Conservation (phyloP, 225 moss, liverwort and hornwort species). For the Neckera pumila region DNA sequence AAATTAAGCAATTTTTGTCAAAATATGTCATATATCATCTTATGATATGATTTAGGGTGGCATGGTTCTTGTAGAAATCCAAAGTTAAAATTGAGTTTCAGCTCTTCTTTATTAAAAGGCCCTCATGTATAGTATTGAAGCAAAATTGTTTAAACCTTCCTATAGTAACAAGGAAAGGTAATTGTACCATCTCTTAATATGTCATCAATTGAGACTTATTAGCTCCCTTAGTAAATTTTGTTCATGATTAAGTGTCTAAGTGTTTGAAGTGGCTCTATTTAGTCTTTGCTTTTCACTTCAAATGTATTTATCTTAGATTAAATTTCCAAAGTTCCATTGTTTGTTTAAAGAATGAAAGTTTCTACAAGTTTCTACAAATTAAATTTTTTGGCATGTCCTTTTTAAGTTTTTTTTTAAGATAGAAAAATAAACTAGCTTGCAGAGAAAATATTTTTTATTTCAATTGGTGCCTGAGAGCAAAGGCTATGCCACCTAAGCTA, state of each 20-base stretch:
- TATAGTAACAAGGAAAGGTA: background rate
- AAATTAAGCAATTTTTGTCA: background rate
- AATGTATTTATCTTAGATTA: background rate
- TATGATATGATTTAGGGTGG: background rate
- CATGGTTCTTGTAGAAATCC: background rate
- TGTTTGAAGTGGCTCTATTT: background rate
- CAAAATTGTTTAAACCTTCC: background rate
- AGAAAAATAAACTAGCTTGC: background rate
- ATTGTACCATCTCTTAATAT: background rate
- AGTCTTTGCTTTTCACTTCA: background rate
- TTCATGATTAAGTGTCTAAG: background rate
- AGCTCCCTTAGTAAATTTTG: background rate
- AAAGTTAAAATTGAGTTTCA: background rate
- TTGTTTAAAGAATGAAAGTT: rapidly evolving
- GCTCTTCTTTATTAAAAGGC: too few relatives aligned
- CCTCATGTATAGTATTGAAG: background rate
- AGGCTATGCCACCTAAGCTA: background rate
- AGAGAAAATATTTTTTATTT: background rate
- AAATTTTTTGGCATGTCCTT: background rate
- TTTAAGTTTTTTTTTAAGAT: background rate
- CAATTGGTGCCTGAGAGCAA: rapidly evolving
- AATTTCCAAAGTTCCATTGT: background rate
- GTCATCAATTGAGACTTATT: background rate
- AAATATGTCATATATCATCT: background rate
- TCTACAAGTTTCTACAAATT: background rate